These are phyloP conservation scores for Geranium incanum DNA, from an alignment of 441 rosid genomes.

Conservation along the genomic window DNA sequence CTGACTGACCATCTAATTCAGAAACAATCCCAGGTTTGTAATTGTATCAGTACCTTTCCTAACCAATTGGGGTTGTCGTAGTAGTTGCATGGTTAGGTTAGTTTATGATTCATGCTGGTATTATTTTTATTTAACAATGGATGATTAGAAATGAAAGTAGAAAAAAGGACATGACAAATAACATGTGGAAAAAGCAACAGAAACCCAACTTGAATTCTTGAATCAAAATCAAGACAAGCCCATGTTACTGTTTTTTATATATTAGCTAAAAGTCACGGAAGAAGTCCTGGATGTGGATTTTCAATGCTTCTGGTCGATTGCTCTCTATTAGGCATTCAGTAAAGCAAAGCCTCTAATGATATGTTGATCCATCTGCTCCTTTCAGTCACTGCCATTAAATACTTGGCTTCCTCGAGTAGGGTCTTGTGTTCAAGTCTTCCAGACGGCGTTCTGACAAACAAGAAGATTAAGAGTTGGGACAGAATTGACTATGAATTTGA, in stretches of 20 bases:
- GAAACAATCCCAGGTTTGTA: conserved; percentile 85
- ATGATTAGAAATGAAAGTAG: neutral
- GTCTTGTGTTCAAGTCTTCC: neutral
- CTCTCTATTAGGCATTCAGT: neutral
- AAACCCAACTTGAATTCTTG: neutral
- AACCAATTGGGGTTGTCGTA: neutral
- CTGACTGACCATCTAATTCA: conserved; percentile 92
- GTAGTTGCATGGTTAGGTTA: conserved; percentile 10
- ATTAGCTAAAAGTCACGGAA: neutral
- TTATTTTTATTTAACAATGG: neutral
- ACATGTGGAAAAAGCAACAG: neutral
- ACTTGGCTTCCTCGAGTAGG: neutral
- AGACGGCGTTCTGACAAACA: neutral
- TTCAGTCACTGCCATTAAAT: neutral
- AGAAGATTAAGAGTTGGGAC: neutral
- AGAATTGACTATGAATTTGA: neutral
- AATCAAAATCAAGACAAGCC: neutral
- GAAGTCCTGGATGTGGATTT: neutral
- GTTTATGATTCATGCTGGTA: neutral
- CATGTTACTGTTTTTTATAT: neutral
- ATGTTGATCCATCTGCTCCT: neutral
- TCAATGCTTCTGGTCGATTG: neutral
- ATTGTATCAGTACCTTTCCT: conserved; percentile 11
- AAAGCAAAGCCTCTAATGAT: neutral
- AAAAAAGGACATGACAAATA: neutral